These are phyloP conservation scores for Epichloe brachyelytri DNA, from an alignment of 2,329 filamentous ascomycete species.

Conservation along the genomic window DNA sequence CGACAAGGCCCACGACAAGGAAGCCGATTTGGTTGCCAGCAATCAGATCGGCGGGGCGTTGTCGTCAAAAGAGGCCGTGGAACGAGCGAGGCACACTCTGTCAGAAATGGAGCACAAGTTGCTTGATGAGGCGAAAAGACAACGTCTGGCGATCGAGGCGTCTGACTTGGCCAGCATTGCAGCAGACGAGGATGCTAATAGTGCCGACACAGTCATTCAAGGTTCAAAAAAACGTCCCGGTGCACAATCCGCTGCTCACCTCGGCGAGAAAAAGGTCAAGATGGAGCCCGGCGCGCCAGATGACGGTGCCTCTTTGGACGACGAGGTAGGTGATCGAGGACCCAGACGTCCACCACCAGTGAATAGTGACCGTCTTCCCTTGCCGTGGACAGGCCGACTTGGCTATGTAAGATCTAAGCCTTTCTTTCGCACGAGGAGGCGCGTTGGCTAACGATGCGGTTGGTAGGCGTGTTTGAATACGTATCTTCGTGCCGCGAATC, in stretches of 20 bases:
- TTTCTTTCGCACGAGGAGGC: not conserved
- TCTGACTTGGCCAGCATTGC: conserved; percentile 16
- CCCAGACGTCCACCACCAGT: conserved; percentile 55
- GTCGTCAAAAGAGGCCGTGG: conserved; percentile 16
- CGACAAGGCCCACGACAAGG: not conserved
- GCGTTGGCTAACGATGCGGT: conserved; percentile 5
- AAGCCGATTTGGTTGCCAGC: not conserved
- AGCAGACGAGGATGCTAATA: not conserved
- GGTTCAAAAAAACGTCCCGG: not conserved
- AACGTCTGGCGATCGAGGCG: conserved; percentile 33
- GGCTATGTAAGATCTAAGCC: conserved; percentile 57
- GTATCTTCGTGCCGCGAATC: conserved; percentile 69
- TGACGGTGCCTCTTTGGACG: not conserved
- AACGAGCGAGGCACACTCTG: conserved; percentile 30
- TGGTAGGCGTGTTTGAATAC: conserved; percentile 75
- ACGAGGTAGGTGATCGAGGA: conserved; percentile 19
- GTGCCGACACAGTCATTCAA: not conserved
- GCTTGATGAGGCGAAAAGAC: conserved; percentile 28
- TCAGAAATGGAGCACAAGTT: conserved; percentile 37
- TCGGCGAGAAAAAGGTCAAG: not conserved
- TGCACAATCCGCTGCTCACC: not conserved
- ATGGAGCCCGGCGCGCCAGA: not conserved
- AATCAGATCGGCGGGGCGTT: not conserved
- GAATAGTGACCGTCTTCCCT: conserved; percentile 68
- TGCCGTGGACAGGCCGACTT: conserved; percentile 82